Conservation (phyloP, 192 early-diverging fungal species). For the Entophlyctis luteolus region DNA sequence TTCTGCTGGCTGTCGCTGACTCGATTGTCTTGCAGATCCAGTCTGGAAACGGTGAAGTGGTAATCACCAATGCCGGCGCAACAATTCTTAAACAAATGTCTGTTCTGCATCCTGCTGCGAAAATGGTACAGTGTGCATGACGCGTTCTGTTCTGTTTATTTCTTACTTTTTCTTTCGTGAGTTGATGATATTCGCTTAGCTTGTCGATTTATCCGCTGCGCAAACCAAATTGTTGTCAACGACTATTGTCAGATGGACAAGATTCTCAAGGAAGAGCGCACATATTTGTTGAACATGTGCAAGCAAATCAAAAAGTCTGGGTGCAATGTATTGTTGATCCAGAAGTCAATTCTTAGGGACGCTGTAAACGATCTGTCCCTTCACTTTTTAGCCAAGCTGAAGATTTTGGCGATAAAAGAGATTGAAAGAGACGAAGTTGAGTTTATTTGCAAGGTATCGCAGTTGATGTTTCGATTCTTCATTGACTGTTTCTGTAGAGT, state of each 20-base stretch:
- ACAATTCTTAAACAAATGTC: constrained; percentile 98
- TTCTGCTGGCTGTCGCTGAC: too few relatives aligned
- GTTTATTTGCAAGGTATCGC: constrained; percentile 90
- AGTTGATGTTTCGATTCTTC: not conserved
- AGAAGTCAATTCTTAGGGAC: constrained; percentile 98
- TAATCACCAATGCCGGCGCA: constrained; percentile 98
- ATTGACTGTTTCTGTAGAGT: constrained; percentile 48
- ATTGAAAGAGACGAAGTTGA: constrained; percentile 98
- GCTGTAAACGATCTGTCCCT: constrained; percentile 98
- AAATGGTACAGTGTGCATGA: too few relatives aligned
- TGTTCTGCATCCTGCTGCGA: constrained; percentile 94
- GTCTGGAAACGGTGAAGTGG: constrained; percentile 83
- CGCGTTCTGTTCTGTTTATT: too few relatives aligned
- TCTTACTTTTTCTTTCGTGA: not conserved
- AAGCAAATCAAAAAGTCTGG: constrained; percentile 99
- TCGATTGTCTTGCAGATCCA: constrained; percentile 70
- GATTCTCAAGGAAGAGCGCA: constrained; percentile 97
- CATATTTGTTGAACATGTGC: constrained; percentile 94
- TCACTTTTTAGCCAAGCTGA: constrained; percentile 95
- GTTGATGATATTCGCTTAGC: constrained; percentile 57
- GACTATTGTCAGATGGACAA: constrained; percentile 99
- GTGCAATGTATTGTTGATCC: constrained; percentile 95
- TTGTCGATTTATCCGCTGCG: constrained; percentile 96
- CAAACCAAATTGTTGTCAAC: constrained; percentile 98
- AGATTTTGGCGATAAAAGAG: constrained; percentile 97